Percentiles rank a stretch among this genome's conserved stretches.
Conservation (phyloP, 2,329 filamentous ascomycete species). For the Cylindrodendrum hubeiense region DNA sequence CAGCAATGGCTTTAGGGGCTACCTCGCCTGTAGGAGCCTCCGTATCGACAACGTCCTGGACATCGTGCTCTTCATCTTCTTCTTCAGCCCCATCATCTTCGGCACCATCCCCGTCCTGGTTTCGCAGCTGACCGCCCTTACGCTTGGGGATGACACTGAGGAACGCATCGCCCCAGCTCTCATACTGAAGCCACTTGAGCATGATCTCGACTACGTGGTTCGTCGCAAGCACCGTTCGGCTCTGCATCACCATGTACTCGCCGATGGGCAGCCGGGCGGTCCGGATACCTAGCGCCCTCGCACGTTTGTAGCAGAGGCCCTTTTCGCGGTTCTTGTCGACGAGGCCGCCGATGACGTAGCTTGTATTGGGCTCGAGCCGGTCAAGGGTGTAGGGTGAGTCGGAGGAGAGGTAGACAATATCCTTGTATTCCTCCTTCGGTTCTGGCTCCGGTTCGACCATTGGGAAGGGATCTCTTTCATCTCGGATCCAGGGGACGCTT, state of each 20-base stretch:
- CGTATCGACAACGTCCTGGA: constrained; percentile 36
- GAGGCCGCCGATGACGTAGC: constrained; percentile 92
- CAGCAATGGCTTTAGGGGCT: constrained; percentile 43
- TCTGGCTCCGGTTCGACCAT: constrained; percentile 50
- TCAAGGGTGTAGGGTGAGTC: constrained; percentile 90
- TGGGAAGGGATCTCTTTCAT: constrained; percentile 50
- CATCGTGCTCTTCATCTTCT: constrained; percentile 45
- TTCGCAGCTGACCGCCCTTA: constrained; percentile 81
- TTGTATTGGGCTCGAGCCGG: constrained; percentile 86
- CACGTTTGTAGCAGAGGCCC: constrained; percentile 89
- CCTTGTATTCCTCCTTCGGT: constrained; percentile 49
- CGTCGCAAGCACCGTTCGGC: constrained; percentile 86
- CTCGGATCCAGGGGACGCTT: constrained; percentile 47
- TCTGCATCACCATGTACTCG: constrained; percentile 93
- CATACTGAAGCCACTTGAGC: constrained; percentile 89
- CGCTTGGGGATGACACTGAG: constrained; percentile 88
- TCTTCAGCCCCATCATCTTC: constrained; percentile 41
- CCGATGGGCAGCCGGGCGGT: constrained; percentile 95
- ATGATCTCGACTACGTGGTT: constrained; percentile 99
- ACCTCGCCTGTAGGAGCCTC: constrained; percentile 27
- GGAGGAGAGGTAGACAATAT: constrained; percentile 88
- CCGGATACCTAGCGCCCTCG: constrained; percentile 79
- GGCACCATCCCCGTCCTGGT: constrained; percentile 42
- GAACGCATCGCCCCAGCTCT: constrained; percentile 94
- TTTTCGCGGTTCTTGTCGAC: constrained; percentile 98